A percentile compares a stretch with the other conserved stretches of the same genome.
Conservation (phyloP, 768 basidiomycete genomes). For the Collybia sordida region DNA sequence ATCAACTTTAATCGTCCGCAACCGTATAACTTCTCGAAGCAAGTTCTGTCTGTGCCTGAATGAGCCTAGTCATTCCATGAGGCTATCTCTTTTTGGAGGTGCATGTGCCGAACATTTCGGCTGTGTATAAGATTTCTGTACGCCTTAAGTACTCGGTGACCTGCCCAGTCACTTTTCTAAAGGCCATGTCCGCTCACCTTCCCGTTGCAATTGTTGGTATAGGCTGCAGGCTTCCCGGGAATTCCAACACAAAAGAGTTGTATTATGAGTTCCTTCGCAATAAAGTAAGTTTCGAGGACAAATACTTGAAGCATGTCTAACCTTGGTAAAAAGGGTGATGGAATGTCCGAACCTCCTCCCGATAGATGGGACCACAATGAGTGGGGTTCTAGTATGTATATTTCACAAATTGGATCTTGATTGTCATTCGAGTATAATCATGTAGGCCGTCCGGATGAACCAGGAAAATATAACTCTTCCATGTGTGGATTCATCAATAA, state of each 20-base stretch:
- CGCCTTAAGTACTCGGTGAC: too few species aligned
- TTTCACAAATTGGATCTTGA: too few species aligned
- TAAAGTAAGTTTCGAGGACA: too few species aligned
- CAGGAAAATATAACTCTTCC: background rate
- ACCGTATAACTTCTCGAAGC: too few species aligned
- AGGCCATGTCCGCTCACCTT: background rate
- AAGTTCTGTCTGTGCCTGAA: too few species aligned
- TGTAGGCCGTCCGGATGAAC: background rate
- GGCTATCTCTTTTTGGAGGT: too few species aligned
- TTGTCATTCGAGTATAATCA: background rate
- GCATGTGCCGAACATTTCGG: too few species aligned
- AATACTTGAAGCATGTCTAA: too few species aligned
- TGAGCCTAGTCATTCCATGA: too few species aligned
- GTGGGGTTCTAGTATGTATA: background rate
- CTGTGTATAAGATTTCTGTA: too few species aligned
- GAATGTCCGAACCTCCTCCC: background rate
- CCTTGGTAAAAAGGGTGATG: background rate
- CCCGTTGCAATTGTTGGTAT: background rate
- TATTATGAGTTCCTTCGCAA: constrained; percentile 1
- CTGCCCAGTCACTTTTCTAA: too few species aligned
- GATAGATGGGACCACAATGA: background rate
- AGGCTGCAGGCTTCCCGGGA: background rate
- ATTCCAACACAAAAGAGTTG: background rate
- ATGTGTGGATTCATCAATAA: background rate
- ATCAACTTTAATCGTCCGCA: too few species aligned